Base-by-base conservation (phyloP, 768 basidiomycete species). In the Russula compacta region DNA sequence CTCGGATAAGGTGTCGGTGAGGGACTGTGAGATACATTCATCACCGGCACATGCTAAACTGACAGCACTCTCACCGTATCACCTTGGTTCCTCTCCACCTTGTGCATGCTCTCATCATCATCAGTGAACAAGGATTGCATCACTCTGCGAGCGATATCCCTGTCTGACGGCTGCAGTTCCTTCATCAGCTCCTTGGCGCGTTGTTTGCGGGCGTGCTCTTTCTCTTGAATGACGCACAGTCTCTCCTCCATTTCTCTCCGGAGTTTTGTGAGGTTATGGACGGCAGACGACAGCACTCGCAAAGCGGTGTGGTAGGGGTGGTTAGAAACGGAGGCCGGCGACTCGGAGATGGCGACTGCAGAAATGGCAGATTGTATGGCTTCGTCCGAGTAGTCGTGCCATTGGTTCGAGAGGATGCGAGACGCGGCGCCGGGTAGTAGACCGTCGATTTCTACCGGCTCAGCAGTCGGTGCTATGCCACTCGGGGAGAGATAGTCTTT, bases 351-450 rank as follows among this genome's bases (percentile, higher is more conserved):
- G 56, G 74, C 69, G 14, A 87, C 71, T 19, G 73, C 73, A 0
- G 86, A 79, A 24, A 91, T 80, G 4, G 82, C 78, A 15, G 77
- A 74, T 61, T 86, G 83, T 46, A 92, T 86, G 2, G 80, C 85
- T 52, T 87, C 82, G 70, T 92, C 88, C 2, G 87, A 83, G 66
- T 83, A 84, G 24, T 83, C 80, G 68, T 92, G 89, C 89, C 90
- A 93, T 69, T 77, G 80, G 9, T 83, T 86, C 2, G 78, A 74
- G 17, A 92, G 77, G 11, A 91, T 78, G 60, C 82, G 78, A 1
- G 77, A 69, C 1, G 76, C 72, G 12, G 76, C 63, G 2, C 53
- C 58, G 7, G 59, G 43, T 4, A 33, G 35, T 19, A 58, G 36
- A 12, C 64, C 63, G 8, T 61, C 58, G 39, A 53, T 53, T 14